Percentiles rank a stretch among this genome's conserved stretches.
Conservation (phyloP, 2,329 filamentous ascomycete species). For the Orbilia javanica region DNA sequence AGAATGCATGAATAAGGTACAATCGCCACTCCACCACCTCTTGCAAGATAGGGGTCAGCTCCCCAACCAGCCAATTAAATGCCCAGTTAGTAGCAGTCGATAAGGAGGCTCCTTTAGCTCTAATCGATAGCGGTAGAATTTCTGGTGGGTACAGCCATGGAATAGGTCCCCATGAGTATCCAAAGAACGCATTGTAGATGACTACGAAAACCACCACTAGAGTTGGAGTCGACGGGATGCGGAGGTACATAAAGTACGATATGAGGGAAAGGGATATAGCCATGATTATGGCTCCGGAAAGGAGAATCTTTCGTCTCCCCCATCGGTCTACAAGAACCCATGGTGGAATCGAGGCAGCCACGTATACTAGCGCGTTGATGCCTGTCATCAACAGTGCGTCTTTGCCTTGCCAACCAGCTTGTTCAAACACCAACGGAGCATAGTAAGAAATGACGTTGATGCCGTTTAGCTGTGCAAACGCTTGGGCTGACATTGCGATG, state of each 20-base stretch:
- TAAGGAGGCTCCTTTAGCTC: slow-evolving; percentile 95
- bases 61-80: slow-evolving; percentile 96
- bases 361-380: slow-evolving; percentile 91
- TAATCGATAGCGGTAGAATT: slow-evolving; percentile 94
- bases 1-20: slow-evolving; percentile 95
- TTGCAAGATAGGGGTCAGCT: slow-evolving; percentile 93
- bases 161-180: slow-evolving; percentile 97
- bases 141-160: slow-evolving; percentile 99
- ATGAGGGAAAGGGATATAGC: slow-evolving; percentile 86
- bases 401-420: slow-evolving; percentile 93
- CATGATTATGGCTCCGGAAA: slow-evolving; percentile 92
- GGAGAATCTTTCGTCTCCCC: slow-evolving; percentile 87
- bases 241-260: slow-evolving; percentile 94
- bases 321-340: slow-evolving; percentile 97
- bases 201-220: slow-evolving; percentile 95
- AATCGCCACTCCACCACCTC: slow-evolving; percentile 92
- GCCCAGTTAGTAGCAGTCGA: slow-evolving; percentile 98
- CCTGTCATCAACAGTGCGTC: slow-evolving; percentile 96
- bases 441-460: slow-evolving; percentile 99
- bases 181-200: slow-evolving; percentile 98
- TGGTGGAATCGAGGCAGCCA: slow-evolving; percentile 90
- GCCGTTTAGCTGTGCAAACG: slow-evolving; percentile 93
- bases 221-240: slow-evolving; percentile 80
- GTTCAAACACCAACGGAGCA: slow-evolving; percentile 91
- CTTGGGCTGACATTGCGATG: slow-evolving; percentile 98